Conservation (phyloP, 345 rosid genomes). For the Salix caprea region DNA sequence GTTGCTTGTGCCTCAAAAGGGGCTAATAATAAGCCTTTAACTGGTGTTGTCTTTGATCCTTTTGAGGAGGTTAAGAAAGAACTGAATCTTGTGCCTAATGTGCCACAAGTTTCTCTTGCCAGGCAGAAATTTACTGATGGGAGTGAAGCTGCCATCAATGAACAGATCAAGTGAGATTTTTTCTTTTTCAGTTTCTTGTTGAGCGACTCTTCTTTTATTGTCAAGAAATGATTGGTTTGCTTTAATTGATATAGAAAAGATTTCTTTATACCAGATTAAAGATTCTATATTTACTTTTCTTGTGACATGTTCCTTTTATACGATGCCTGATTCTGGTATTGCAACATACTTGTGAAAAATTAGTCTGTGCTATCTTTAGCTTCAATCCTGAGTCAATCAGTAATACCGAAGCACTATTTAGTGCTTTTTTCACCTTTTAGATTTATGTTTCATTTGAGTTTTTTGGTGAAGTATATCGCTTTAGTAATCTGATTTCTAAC, state of each 20-base stretch:
- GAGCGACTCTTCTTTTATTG: neutral
- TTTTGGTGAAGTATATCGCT: neutral
- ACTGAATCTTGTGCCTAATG: slow-evolving; percentile 73
- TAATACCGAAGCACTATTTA: neutral
- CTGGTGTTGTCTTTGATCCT: slow-evolving; percentile 82
- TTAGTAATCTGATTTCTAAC: neutral
- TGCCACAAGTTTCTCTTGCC: slow-evolving; percentile 70
- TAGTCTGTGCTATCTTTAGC: neutral
- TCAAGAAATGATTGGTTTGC: too few relatives aligned
- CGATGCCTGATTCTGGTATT: neutral
- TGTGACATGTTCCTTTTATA: neutral
- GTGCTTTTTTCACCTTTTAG: neutral
- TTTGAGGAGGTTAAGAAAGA: slow-evolving; percentile 92
- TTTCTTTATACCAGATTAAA: neutral
- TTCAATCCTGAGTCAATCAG: neutral
- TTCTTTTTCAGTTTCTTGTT: neutral
- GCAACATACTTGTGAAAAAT: neutral
- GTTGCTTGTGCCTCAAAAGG: slow-evolving; percentile 31
- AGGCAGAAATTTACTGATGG: slow-evolving; percentile 66
- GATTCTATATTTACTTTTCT: neutral
- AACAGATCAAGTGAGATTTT: slow-evolving; percentile 73
- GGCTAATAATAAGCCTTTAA: slow-evolving; percentile 30
- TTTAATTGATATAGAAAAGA: neutral
- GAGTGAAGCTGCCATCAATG: slow-evolving; percentile 76
- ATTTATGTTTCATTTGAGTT: neutral